phyloP scores from a whole-genome alignment of 176 grass and related monocot genomes.

The Oryza punctata region DNA sequence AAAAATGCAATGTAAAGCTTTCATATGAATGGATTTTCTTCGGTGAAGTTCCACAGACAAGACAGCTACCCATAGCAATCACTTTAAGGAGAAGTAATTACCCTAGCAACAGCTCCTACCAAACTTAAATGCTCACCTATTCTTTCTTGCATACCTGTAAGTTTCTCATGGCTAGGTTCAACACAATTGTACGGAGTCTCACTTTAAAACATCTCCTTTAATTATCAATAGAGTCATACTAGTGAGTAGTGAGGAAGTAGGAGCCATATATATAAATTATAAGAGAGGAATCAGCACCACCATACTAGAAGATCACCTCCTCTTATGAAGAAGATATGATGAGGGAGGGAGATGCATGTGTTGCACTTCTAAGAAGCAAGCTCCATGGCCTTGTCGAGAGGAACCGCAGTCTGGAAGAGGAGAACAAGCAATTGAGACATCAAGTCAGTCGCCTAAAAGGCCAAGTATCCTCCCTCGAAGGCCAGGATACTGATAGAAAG shows the following conservation, averaged over 20 bases:
- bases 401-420: slow-evolving; percentile 68
- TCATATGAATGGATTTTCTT: slow-evolving; percentile 37
- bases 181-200: slow-evolving; percentile 36
- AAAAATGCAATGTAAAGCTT: background rate
- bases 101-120: slow-evolving; percentile 70
- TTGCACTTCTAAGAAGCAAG: slow-evolving; percentile 65
- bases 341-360: slow-evolving; percentile 64
- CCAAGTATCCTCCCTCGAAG: slow-evolving; percentile 65
- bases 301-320: slow-evolving; percentile 39
- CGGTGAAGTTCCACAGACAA: slow-evolving; percentile 37
- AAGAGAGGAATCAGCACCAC: slow-evolving; percentile 37
- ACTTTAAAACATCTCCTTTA: slow-evolving; percentile 44
- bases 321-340: slow-evolving; percentile 55
- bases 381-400: slow-evolving; percentile 72
- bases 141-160: slow-evolving; percentile 47
- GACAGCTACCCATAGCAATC: slow-evolving; percentile 70
- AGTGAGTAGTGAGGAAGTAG: slow-evolving; percentile 46
- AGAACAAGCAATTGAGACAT: slow-evolving; percentile 87
- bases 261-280: slow-evolving; percentile 24
- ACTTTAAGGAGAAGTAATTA: slow-evolving; percentile 77
- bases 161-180: slow-evolving; percentile 35
- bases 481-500: slow-evolving; percentile 64
- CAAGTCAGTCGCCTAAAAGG: slow-evolving; percentile 63
- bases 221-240: slow-evolving; percentile 33
- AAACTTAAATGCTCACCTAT: slow-evolving; percentile 58